These are phyloP conservation scores for Lachnellula cervina DNA, from an alignment of 2,329 filamentous ascomycete genomes.

Conservation along the genomic window DNA sequence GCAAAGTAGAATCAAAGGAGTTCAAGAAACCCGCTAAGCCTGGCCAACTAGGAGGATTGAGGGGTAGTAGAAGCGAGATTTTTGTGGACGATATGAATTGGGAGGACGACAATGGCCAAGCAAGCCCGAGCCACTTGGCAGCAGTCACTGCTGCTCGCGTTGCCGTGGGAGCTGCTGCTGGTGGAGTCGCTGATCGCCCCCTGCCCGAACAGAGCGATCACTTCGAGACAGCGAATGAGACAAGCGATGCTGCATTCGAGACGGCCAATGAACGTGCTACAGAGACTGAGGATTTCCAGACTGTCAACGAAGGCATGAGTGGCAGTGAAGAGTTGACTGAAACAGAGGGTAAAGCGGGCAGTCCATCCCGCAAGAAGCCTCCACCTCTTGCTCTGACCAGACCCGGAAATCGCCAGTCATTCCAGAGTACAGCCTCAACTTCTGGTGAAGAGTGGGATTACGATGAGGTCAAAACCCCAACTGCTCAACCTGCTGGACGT, in stretches of 20 bases:
- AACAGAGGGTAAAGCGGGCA: slow-evolving; percentile 57
- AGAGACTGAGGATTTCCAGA: slow-evolving; percentile 93
- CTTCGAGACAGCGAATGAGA: slow-evolving; percentile 80
- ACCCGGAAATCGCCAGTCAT: slow-evolving; percentile 58
- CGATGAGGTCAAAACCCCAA: slow-evolving; percentile 57
- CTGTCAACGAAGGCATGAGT: slow-evolving; percentile 76
- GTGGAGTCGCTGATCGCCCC: slow-evolving; percentile 13
- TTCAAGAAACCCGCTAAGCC: slow-evolving; percentile 77
- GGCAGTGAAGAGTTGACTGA: slow-evolving; percentile 75
- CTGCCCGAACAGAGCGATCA: slow-evolving; percentile 55
- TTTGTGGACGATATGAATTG: slow-evolving; percentile 77
- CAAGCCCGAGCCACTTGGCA: slow-evolving; percentile 52
- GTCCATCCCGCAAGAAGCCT: slow-evolving; percentile 34
- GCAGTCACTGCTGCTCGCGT: slow-evolving; percentile 28
- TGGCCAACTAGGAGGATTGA: slow-evolving; percentile 67
- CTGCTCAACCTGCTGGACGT: slow-evolving; percentile 57
- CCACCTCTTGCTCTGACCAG: slow-evolving; percentile 41
- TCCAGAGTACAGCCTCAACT: slow-evolving; percentile 83
- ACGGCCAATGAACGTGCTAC: slow-evolving; percentile 76
- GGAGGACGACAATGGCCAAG: slow-evolving; percentile 67
- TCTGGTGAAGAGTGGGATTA: slow-evolving; percentile 72
- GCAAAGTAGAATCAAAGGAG: slow-evolving; percentile 58
- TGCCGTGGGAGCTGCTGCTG: slow-evolving; percentile 28
- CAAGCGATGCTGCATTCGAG: slow-evolving; percentile 60
- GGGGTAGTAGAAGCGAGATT: slow-evolving; percentile 72